These are phyloP conservation scores for Thelephora aurantiotincta DNA, from an alignment of 768 basidiomycete species.

Conservation along the genomic window DNA sequence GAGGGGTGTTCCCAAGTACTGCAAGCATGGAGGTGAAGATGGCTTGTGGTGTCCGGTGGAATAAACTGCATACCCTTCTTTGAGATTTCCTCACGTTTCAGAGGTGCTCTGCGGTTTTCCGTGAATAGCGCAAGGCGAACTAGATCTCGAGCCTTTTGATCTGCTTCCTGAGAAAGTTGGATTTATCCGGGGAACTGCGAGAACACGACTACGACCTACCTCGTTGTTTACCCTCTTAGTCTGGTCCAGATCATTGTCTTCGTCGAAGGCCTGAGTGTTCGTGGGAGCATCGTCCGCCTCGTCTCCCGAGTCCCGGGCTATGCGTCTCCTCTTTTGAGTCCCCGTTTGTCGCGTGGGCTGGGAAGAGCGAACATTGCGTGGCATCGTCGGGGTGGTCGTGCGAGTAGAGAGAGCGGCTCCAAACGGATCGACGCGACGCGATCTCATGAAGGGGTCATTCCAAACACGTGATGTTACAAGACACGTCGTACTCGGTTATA, in stretches of 20 bases:
- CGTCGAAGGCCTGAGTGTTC: conserved; percentile 21
- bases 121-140: conserved; percentile 73
- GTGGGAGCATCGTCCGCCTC: not conserved
- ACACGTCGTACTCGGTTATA: too few species aligned
- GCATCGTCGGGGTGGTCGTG: too few species aligned
- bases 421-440: too few species aligned
- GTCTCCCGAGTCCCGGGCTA: not conserved
- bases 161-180: conserved; percentile 33
- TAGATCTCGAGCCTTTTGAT: conserved; percentile 54
- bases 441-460: too few species aligned
- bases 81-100: conserved; percentile 74
- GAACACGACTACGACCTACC: conserved; percentile 11
- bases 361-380: too few species aligned
- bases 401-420: too few species aligned
- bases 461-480: too few species aligned
- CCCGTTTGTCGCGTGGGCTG: too few species aligned
- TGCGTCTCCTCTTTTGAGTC: not conserved
- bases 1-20: conserved; percentile 36
- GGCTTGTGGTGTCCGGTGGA: not conserved
- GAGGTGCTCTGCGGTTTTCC: conserved; percentile 51
- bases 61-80: conserved; percentile 49
- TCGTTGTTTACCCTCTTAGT: conserved; percentile 20
- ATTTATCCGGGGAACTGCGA: not conserved
- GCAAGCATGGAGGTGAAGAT: conserved; percentile 8
- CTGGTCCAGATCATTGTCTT: conserved; percentile 18